Percentiles rank a stretch among this genome's conserved stretches.
Conservation (phyloP, 176 grass and related monocot species). For the Miscanthus lutarioriparius region DNA sequence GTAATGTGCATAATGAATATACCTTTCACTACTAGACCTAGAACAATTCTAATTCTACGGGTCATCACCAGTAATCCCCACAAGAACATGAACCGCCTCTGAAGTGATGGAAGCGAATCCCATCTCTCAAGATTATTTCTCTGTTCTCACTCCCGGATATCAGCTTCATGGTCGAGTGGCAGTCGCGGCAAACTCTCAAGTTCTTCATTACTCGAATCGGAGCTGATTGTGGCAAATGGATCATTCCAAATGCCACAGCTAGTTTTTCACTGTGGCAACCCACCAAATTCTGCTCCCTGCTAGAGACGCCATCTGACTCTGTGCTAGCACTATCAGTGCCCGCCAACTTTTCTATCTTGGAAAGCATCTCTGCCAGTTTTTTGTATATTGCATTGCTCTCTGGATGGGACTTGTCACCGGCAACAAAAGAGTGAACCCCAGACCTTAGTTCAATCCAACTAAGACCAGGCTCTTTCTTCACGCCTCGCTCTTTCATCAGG, state of each 20-base stretch:
- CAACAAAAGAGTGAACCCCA: conserved; percentile 69
- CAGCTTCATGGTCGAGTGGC: conserved; percentile 61
- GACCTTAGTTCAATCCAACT: conserved; percentile 66
- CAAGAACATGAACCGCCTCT: conserved; percentile 47
- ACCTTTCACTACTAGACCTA: background rate
- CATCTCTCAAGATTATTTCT: conserved; percentile 49
- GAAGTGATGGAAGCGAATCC: conserved; percentile 46
- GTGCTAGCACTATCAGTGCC: background rate
- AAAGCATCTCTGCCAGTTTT: conserved; percentile 59
- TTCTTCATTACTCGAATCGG: conserved; percentile 76
- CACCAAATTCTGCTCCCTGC: conserved; percentile 24
- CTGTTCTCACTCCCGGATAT: conserved; percentile 55
- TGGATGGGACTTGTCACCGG: conserved; percentile 56
- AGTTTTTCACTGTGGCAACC: conserved; percentile 70
- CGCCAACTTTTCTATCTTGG: conserved; percentile 45
- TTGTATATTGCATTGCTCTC: conserved; percentile 50
- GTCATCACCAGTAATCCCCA: conserved; percentile 45
- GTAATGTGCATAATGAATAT: background rate
- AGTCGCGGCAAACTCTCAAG: conserved; percentile 63
- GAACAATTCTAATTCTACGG: conserved; percentile 4
- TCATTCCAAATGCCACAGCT: conserved; percentile 63
- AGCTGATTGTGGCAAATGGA: conserved; percentile 48
- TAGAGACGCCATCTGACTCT: conserved; percentile 25
- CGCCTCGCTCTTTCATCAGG: conserved; percentile 71
- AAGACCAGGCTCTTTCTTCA: conserved; percentile 76